phyloP scores from a whole-genome alignment of 2,329 filamentous ascomycete genomes.

The Eurotiales sp. region DNA sequence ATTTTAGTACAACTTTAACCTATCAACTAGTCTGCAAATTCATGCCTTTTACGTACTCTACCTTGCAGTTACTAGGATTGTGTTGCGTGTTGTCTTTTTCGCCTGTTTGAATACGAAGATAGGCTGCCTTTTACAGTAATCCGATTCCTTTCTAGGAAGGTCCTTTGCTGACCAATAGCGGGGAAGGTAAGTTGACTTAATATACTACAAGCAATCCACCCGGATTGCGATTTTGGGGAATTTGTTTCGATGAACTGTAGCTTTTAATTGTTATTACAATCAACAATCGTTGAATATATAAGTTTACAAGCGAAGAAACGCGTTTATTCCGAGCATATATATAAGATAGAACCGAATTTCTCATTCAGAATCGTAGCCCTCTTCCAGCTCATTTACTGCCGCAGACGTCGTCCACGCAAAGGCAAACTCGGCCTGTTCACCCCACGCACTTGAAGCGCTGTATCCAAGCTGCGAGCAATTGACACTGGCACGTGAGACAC shows the following conservation, averaged over 20 bases:
- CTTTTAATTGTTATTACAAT: too few species aligned
- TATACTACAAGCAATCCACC: too few species aligned
- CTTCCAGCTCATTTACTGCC: not conserved
- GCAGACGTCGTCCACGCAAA: not conserved
- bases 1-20: not conserved
- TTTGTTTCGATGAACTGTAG: too few species aligned
- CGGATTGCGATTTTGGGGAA: too few species aligned
- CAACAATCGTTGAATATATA: too few species aligned
- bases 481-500: too few species aligned
- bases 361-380: too few species aligned
- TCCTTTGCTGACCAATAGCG: not conserved
- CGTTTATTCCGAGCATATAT: too few species aligned
- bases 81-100: not conserved
- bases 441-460: not conserved
- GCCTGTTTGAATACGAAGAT: not conserved
- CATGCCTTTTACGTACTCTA: not conserved
- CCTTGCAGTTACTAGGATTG: too few species aligned
- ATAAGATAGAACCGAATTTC: too few species aligned
- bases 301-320: too few species aligned
- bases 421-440: not conserved
- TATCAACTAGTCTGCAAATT: not conserved
- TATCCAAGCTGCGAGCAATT: not conserved
- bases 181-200: too few species aligned
- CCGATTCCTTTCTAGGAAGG: not conserved
- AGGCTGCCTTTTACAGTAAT: not conserved